phyloP scores from a whole-genome alignment of 768 basidiomycete species.

The Trametopsis cervina region DNA sequence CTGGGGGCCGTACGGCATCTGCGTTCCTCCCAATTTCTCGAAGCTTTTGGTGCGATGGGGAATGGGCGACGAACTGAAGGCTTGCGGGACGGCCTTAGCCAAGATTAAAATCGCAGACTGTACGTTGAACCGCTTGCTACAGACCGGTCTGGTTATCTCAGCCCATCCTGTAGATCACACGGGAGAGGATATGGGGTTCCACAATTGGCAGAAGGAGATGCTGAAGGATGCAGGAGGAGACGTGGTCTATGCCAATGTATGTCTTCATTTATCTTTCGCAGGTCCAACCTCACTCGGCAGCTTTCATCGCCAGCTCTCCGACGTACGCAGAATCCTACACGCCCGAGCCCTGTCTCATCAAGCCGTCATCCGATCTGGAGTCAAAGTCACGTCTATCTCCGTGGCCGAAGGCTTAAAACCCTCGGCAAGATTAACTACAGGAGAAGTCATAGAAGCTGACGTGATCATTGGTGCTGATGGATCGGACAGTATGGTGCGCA shows the following conservation, averaged over 20 bases:
- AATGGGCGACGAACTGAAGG: constrained; percentile 34
- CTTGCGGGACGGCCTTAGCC: constrained; percentile 21
- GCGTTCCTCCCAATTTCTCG: constrained; percentile 51
- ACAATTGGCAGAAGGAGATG: constrained; percentile 41
- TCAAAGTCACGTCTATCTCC: constrained; percentile 11
- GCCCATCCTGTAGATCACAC: constrained; percentile 37
- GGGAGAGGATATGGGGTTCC: constrained; percentile 37
- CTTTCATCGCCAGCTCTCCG: constrained; percentile 18
- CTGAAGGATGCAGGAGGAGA: constrained; percentile 41
- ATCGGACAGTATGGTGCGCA: constrained; percentile 8
- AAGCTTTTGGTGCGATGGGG: constrained; percentile 52
- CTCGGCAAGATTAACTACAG: constrained; percentile 19
- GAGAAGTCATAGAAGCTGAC: constrained; percentile 22
- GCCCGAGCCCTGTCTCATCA: constrained; percentile 16
- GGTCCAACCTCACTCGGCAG: background rate
- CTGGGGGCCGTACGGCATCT: constrained; percentile 2
- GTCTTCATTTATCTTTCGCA: constrained; percentile 13
- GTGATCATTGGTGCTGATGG: constrained; percentile 25
- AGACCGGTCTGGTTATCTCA: background rate
- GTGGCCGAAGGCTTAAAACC: constrained; percentile 8
- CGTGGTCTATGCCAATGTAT: constrained; percentile 41
- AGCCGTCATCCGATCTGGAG: constrained; percentile 14
- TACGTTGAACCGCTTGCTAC: constrained; percentile 14
- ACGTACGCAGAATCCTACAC: constrained; percentile 22
- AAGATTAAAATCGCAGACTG: constrained; percentile 17